phyloP scores from a whole-genome alignment of 2,329 filamentous ascomycete genomes.

The Trichoderma endophyticum region DNA sequence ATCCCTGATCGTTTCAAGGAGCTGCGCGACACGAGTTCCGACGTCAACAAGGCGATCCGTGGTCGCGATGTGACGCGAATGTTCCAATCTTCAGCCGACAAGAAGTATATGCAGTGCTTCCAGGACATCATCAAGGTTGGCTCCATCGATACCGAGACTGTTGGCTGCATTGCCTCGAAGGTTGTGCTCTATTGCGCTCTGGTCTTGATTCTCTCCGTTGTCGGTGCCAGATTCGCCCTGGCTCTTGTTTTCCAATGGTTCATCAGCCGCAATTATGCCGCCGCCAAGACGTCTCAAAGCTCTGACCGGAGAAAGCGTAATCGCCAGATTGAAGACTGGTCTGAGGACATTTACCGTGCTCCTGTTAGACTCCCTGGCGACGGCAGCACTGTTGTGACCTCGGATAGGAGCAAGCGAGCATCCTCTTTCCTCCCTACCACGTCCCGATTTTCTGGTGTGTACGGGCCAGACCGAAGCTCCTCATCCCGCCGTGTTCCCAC shows the following conservation, averaged over 20 bases:
- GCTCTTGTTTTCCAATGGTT: slow-evolving; percentile 97
- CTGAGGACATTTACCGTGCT: slow-evolving; percentile 92
- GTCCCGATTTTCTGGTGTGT: slow-evolving; percentile 89
- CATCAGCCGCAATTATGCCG: slow-evolving; percentile 79
- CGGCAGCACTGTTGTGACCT: slow-evolving; percentile 59
- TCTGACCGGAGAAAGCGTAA: slow-evolving; percentile 80
- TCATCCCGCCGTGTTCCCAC: slow-evolving; percentile 62
- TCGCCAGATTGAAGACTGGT: slow-evolving; percentile 96
- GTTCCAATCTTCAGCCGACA: slow-evolving; percentile 76
- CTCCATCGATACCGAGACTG: slow-evolving; percentile 89
- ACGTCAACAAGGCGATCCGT: slow-evolving; percentile 61
- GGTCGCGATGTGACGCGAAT: slow-evolving; percentile 87
- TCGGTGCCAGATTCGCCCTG: slow-evolving; percentile 79
- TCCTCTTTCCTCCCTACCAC: slow-evolving; percentile 88
- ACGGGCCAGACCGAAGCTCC: slow-evolving; percentile 64
- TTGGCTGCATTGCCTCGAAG: slow-evolving; percentile 95
- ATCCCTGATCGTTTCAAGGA: slow-evolving; percentile 77
- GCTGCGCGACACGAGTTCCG: slow-evolving; percentile 64
- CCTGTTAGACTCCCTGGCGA: slow-evolving; percentile 78
- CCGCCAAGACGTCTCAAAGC: slow-evolving; percentile 78
- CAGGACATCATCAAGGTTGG: slow-evolving; percentile 94
- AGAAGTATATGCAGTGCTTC: slow-evolving; percentile 80
- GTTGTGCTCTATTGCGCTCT: slow-evolving; percentile 94
- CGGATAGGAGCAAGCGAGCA: slow-evolving; percentile 75
- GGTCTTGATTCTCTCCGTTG: slow-evolving; percentile 86